phyloP scores from a whole-genome alignment of 768 basidiomycete genomes.

The Hygrophoropsis aurantiaca region DNA sequence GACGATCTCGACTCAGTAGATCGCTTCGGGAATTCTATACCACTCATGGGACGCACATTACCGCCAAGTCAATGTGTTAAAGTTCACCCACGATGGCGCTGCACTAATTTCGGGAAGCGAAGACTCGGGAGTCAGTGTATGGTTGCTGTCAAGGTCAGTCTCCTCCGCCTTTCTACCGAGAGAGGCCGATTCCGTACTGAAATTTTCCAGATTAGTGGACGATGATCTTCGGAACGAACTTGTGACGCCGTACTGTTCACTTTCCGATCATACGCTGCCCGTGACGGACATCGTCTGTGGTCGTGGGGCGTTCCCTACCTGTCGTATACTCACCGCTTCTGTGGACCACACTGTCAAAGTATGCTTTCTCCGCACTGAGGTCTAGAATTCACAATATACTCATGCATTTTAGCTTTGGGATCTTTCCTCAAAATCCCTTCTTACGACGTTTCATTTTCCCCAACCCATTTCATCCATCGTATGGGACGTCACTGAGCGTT shows the following conservation, averaged over 20 bases:
- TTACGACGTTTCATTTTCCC: constrained; percentile 89
- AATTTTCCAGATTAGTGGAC: constrained; percentile 62
- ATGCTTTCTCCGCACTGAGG: constrained; percentile 10
- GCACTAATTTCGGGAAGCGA: constrained; percentile 85
- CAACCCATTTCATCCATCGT: constrained; percentile 66
- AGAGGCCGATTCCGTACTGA: constrained; percentile 12
- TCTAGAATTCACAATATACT: constrained; percentile 12
- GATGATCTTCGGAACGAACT: constrained; percentile 73
- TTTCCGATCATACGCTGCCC: constrained; percentile 92
- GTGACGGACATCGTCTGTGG: constrained; percentile 83
- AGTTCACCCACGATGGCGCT: constrained; percentile 80
- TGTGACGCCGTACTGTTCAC: constrained; percentile 71
- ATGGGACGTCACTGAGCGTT: constrained; percentile 83
- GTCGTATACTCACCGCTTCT: constrained; percentile 77
- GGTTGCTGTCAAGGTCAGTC: constrained; percentile 82
- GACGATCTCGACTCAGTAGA: constrained; percentile 44
- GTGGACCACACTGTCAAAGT: constrained; percentile 93
- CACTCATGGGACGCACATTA: constrained; percentile 96
- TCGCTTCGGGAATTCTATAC: constrained; percentile 91
- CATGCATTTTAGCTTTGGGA: constrained; percentile 68
- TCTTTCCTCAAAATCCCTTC: constrained; percentile 64
- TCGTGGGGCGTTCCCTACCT: constrained; percentile 73
- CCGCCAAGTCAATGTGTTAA: constrained; percentile 78
- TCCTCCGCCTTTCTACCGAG: constrained; percentile 8
- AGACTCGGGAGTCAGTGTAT: constrained; percentile 86